Percentiles rank a stretch among this genome's conserved stretches.
These are phyloP conservation scores for Trichothecium roseum DNA, from an alignment of 2,329 filamentous ascomycete genomes.

Conservation along the genomic window DNA sequence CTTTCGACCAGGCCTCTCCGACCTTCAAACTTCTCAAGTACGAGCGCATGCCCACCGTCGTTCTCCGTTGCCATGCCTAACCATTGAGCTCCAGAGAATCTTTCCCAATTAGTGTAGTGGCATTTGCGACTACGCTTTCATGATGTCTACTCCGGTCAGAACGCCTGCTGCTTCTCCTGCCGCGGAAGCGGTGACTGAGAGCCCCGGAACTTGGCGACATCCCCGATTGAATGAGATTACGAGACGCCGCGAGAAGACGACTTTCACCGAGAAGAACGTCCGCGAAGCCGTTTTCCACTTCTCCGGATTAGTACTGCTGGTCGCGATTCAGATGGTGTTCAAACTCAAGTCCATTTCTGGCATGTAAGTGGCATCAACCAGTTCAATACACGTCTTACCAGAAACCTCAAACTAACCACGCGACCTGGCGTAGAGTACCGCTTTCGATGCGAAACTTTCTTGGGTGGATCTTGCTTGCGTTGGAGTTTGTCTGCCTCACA, in stretches of 20 bases:
- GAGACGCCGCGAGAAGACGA: slow-evolving; percentile 64
- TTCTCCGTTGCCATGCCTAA: too few species aligned
- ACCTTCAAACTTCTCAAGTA: too few species aligned
- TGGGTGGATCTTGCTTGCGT: slow-evolving; percentile 31
- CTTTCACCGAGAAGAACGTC: slow-evolving; percentile 70
- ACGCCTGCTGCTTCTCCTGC: slow-evolving; percentile 20
- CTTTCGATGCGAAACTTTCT: slow-evolving; percentile 17
- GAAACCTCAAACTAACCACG: background rate
- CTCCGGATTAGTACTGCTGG: slow-evolving; percentile 28
- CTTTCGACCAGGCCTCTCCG: too few species aligned
- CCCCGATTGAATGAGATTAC: slow-evolving; percentile 83
- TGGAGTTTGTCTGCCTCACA: slow-evolving; percentile 49
- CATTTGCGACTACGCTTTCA: background rate
- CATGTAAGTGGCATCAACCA: slow-evolving; percentile 1
- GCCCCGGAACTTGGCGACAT: slow-evolving; percentile 80
- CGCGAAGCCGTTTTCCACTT: slow-evolving; percentile 60
- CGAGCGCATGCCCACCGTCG: too few species aligned
- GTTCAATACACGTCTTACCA: background rate
- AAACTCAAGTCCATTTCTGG: slow-evolving; percentile 22
- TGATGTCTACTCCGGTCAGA: slow-evolving; percentile 28
- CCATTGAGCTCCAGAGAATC: too few species aligned
- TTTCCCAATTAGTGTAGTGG: too few species aligned
- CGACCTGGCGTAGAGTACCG: background rate
- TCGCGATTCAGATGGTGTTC: slow-evolving; percentile 13
- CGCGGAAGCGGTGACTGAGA: slow-evolving; percentile 28